Evolutionary conservation across 805 yeast species (phyloP).

Genomic region (Lipomyces yamadae): DNA sequence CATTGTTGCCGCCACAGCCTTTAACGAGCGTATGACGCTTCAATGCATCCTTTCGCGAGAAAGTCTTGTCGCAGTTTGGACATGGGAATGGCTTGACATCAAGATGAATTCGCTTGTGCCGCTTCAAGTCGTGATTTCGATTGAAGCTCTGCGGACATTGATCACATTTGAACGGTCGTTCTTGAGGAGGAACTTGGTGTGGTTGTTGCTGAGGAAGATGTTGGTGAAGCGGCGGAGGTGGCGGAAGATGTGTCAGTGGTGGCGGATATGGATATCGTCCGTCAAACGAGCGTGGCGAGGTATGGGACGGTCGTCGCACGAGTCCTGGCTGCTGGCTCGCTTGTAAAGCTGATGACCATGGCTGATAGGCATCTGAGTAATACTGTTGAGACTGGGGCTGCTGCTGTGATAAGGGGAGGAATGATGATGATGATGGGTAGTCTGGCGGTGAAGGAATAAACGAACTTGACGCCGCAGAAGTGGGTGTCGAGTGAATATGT

Average conservation of each 20-base stretch:
- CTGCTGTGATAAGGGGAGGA: constrained; percentile 14
- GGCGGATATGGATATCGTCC: constrained; percentile 25
- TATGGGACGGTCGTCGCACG: constrained; percentile 26
- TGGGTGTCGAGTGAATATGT: constrained; percentile 10
- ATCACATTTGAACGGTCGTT: constrained; percentile 38
- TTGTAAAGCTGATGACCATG: constrained; percentile 19
- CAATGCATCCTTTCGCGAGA: constrained; percentile 40
- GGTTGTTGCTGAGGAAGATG: constrained; percentile 12
- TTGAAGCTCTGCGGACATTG: constrained; percentile 37
- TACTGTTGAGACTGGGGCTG: constrained; percentile 21
- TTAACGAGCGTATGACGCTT: constrained; percentile 37
- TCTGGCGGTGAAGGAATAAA: constrained; percentile 24
- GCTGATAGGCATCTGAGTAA: constrained; percentile 22
- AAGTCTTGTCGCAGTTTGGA: constrained; percentile 37
- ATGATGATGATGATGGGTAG: constrained; percentile 14
- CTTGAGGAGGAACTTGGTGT: constrained; percentile 20
- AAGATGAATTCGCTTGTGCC: constrained; percentile 39
- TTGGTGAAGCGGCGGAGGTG: constrained; percentile 6
- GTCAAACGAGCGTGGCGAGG: constrained; percentile 29
- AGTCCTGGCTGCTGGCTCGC: constrained; percentile 14
- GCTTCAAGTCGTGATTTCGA: constrained; percentile 39
- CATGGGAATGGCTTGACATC: constrained; percentile 39
- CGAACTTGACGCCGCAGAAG: constrained; percentile 12
- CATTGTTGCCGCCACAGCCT: constrained; percentile 30
- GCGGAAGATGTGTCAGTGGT: constrained; percentile 27